Base-by-base conservation (phyloP, 2,329 filamentous ascomycete genomes). In the Beauveria sp. region DNA sequence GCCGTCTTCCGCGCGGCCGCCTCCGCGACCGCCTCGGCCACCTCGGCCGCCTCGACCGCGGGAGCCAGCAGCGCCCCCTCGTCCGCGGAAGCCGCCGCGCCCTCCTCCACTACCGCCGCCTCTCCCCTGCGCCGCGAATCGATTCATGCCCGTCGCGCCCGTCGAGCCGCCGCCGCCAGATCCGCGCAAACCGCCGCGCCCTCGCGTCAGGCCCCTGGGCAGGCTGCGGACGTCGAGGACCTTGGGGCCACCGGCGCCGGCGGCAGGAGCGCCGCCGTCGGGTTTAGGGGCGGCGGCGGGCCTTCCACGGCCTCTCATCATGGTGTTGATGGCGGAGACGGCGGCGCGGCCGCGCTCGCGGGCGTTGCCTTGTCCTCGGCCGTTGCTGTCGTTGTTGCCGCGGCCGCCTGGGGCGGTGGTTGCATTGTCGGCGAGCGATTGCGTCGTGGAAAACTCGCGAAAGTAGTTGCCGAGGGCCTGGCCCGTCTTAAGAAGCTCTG, bases 181-280 rank as follows among this genome's bases (percentile, higher is more conserved):
- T 14, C 68, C 63, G 34, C 55, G 44, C 8, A 48, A 50, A 14
- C 68, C 67, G n/a, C 69, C 70, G 48, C 67, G 65, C 22, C 69
- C 67, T 22, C 70, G 65, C 20, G 67, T 54, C 3, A 68, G 66
- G 22, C 72, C 70, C 41, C 69, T 63, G 7, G 73, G 75, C 14
- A 78, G 67, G 61, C 67, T 76, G 61, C 68, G 71, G 59, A 79
- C 66, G 60, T 76, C 75, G 52, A 80, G 69, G 18, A 79, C 67
- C 62, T 71, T 75, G 26, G 72, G 70, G 41, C 64, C 64, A 16
- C 28, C 47, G 44, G 30, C 7, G 30, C 46, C 34, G 51, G 41
- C 22, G 37, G 64, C 37, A 24, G 56, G 40, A 37, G 57, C 50
- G 28, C 9, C 28, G 8, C n/a, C 58, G 10, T 4, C 50, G 4